Percentiles rank a stretch among this genome's conserved stretches.
Conservation (phyloP, 2,329 filamentous ascomycete genomes). For the Chaetomium sp. region DNA sequence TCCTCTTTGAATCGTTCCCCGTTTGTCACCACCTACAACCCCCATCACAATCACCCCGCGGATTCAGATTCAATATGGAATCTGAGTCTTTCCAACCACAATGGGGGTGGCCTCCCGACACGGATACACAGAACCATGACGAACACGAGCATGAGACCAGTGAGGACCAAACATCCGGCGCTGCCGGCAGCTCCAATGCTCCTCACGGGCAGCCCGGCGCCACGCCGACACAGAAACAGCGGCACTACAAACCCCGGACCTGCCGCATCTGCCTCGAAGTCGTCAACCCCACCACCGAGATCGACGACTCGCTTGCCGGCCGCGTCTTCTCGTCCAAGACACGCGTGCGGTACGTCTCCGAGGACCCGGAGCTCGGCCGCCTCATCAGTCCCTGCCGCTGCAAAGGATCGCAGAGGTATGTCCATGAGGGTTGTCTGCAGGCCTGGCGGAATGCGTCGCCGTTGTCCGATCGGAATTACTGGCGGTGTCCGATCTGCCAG, state of each 20-base stretch:
- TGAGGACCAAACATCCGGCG: slow-evolving; percentile 3
- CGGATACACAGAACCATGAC: slow-evolving; percentile 1
- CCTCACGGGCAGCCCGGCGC: slow-evolving; percentile 8
- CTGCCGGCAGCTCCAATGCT: slow-evolving; percentile 3
- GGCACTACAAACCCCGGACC: slow-evolving; percentile 62
- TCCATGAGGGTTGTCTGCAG: slow-evolving; percentile 85
- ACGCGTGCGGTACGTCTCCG: slow-evolving; percentile 57
- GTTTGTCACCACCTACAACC: background rate
- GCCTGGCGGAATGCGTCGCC: slow-evolving; percentile 75
- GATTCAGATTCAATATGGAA: slow-evolving; percentile 10
- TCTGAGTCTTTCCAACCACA: slow-evolving; percentile 8
- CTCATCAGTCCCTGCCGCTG: slow-evolving; percentile 87
- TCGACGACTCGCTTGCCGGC: slow-evolving; percentile 30
- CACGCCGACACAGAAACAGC: slow-evolving; percentile 22
- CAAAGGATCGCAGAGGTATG: slow-evolving; percentile 87
- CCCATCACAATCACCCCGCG: background rate
- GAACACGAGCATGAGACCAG: slow-evolving; percentile 1
- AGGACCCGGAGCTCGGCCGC: slow-evolving; percentile 66
- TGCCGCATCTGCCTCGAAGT: slow-evolving; percentile 87
- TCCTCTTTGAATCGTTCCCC: background rate
- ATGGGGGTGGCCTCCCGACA: slow-evolving; percentile 19
- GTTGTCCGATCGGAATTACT: slow-evolving; percentile 61
- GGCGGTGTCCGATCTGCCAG: slow-evolving; percentile 80
- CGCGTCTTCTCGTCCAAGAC: slow-evolving; percentile 28
- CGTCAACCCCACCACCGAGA: slow-evolving; percentile 44